Conservation (phyloP, 371 early-diverging fungal species). For the Haplosporangium sp. region DNA sequence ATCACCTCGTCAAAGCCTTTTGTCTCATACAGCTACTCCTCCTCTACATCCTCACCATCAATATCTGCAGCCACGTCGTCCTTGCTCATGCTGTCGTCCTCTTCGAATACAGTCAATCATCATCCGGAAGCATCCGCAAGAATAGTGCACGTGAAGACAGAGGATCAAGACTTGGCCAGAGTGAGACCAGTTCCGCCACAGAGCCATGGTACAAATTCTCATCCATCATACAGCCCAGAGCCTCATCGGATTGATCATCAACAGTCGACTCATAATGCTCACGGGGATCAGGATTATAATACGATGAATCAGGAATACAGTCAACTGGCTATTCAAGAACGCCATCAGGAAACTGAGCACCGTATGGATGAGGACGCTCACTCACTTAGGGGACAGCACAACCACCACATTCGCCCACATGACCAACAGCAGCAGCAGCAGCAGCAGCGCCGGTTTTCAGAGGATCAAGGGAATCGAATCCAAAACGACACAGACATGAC, state of each 20-base stretch:
- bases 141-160: slow-evolving; percentile 17
- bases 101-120: background rate
- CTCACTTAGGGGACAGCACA: too few species aligned
- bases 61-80: slow-evolving; percentile 34
- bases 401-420: background rate
- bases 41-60: slow-evolving; percentile 11
- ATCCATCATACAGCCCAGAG: slow-evolving; percentile 2
- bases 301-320: too few species aligned
- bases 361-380: too few species aligned
- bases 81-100: slow-evolving; percentile 35
- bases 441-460: slow-evolving; percentile 1
- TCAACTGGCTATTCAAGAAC: too few species aligned
- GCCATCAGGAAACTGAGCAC: too few species aligned
- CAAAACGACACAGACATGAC: slow-evolving; percentile 19
- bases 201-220: slow-evolving; percentile 1
- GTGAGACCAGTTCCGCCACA: slow-evolving; percentile 10
- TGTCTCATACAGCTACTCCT: slow-evolving; percentile 7
- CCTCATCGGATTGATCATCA: background rate
- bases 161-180: slow-evolving; percentile 23
- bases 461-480: background rate
- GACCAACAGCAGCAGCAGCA: slow-evolving; percentile 1
- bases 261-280: background rate
- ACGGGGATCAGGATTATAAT: background rate
- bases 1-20: slow-evolving; percentile 23
- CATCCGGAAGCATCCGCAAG: background rate